Evolutionary conservation across 352 stramenopile species (phyloP).

Genomic region (Pythium folliculosum): DNA sequence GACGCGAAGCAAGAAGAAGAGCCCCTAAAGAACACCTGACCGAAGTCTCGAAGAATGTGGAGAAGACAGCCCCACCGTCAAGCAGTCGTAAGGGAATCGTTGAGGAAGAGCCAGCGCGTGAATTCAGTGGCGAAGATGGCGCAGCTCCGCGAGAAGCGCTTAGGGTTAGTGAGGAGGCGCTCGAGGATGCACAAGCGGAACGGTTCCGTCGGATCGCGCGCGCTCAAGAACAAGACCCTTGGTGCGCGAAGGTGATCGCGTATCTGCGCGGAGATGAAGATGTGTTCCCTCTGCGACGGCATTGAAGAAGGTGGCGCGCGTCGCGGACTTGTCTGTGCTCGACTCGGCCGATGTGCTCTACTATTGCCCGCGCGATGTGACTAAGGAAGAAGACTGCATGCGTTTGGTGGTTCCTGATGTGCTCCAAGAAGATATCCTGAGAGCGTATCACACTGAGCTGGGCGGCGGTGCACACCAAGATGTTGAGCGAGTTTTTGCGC

Average conservation of each 20-base stretch:
- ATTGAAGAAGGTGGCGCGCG: neutral
- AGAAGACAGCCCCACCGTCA: too few species aligned
- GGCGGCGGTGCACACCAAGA: constrained; percentile 12
- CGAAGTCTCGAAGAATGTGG: too few species aligned
- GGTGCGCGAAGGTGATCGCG: constrained; percentile 6
- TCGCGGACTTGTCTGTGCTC: neutral
- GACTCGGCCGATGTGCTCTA: constrained; percentile 7
- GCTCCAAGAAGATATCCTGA: constrained; percentile 8
- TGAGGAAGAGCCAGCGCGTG: too few species aligned
- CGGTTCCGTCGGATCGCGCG: constrained; percentile 9
- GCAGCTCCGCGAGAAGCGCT: neutral
- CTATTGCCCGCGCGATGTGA: neutral
- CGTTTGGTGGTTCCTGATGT: constrained; percentile 6
- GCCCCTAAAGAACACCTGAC: too few species aligned
- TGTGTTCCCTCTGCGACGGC: neutral
- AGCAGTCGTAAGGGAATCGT: too few species aligned
- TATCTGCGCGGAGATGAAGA: neutral
- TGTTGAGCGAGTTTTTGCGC: constrained; percentile 4
- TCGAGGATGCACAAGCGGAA: neutral
- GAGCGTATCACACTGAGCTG: constrained; percentile 7
- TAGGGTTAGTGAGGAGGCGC: neutral
- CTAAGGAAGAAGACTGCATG: too few species aligned
- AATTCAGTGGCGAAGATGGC: neutral
- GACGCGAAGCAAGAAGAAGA: too few species aligned
- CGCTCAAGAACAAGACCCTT: constrained; percentile 3